Base-by-base conservation (phyloP, 1,139 yeast genomes). In the Sugiyamaella neomexicana region DNA sequence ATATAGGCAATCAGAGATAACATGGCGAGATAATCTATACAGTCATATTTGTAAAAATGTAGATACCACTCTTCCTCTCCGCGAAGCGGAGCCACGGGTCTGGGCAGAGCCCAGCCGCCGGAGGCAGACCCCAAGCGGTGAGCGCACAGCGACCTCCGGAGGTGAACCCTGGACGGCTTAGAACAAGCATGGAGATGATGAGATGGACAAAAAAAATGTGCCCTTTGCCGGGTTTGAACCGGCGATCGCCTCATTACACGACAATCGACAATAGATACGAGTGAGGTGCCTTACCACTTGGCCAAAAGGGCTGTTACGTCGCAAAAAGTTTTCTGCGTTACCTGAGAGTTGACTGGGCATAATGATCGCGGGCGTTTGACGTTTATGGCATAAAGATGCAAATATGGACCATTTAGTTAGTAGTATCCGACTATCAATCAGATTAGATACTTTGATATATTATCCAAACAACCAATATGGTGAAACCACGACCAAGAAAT, bases 261-360 rank as follows among this genome's bases (percentile, higher is more conserved):
- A 25, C 27, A 9, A 5, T 32, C 12, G n/a, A 32, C 13, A 34
- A n/a, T 15, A 16, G 17, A 23, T 77, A 77, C 80, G 80, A 77
- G 80, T 77, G 80, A 79, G 79, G 76, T 75, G 80, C 80, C 79
- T 75, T 76, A 76, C 80, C 79, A 63, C 80, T 76, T 75, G 79
- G 80, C 79, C 79, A 76, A 75, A 75, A 73, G 70, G 79, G 78
- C 73, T n/a, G 31, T 34, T 42, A 25, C 23, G 29, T 25, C n/a
- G 44, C 41, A 20, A 10, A 12, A 37, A 2, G 6, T 31, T 8
- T 3, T 16, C 9, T 7, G 31, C 12, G 2, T n/a, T 17, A 2
- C 7, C 12, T 10, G 32, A 17, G 29, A 12, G 39, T 1, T 15
- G 10, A 17, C 4, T 31, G 31, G 8, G 47, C 47, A 44, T 32